Conservation (phyloP, 805 yeast genomes). For the Saturnispora mendoncae region DNA sequence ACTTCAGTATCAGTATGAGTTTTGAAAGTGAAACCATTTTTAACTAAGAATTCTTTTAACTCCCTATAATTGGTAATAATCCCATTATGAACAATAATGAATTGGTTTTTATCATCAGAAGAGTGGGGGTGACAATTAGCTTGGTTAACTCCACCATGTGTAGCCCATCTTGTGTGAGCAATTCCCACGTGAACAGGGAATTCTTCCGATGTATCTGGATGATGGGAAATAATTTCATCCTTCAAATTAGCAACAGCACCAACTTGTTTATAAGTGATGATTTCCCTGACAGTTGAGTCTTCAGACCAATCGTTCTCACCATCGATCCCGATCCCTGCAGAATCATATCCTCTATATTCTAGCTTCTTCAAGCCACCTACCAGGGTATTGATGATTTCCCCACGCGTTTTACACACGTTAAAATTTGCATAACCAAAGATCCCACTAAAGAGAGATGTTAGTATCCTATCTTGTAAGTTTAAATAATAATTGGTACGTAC, state of each 20-base stretch:
- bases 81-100: slow-evolving; percentile 94
- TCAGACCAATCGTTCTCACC: slow-evolving; percentile 50
- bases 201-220: slow-evolving; percentile 50
- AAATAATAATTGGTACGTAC: no score
- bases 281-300: slow-evolving; percentile 41
- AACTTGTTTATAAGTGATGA: slow-evolving; percentile 68
- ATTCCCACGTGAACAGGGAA: slow-evolving; percentile 89
- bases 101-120: slow-evolving; percentile 75
- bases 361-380: slow-evolving; percentile 77
- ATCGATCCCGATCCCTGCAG: slow-evolving; percentile 93
- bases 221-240: slow-evolving; percentile 43
- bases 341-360: slow-evolving; percentile 97
- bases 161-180: slow-evolving; percentile 99
- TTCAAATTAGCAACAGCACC: slow-evolving; percentile 86
- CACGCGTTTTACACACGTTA: slow-evolving; percentile 83
- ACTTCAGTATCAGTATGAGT: slow-evolving; percentile 97
- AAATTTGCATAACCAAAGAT: slow-evolving; percentile 97
- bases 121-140: slow-evolving; percentile 94
- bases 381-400: slow-evolving; percentile 82
- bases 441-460: slow-evolving; percentile 45
- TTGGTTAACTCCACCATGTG: slow-evolving; percentile 89
- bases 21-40: slow-evolving; percentile 77
- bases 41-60: slow-evolving; percentile 67
- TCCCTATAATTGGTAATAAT: slow-evolving; percentile 94
- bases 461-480: background rate